Evolutionary conservation across 73 alveolate species (phyloP), one percentile per base, ranked within the genome.

Genomic region (Paramecium sonneborni): DNA sequence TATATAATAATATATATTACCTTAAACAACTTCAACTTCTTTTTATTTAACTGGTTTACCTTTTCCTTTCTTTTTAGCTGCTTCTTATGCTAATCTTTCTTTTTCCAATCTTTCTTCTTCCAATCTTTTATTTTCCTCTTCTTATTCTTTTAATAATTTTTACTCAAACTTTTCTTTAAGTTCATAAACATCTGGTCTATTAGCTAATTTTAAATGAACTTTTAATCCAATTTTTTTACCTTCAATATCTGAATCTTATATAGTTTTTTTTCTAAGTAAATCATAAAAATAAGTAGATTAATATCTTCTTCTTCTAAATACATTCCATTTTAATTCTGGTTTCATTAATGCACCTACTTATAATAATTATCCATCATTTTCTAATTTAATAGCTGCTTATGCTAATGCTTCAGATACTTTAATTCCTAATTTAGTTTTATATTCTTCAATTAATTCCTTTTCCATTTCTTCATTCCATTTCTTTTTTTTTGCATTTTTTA

Each of bases 391-490:
- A 24, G 90, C 90, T 44, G 55, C 76, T 43, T 79, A 32, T 23
- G 20, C 55, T 12, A 79, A 44, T 18, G 62, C 69, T 8, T 79
- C 74, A 9, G 69, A 8, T 6, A 79, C 55, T 43, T 7, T 89
- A 93, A 2, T 58, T 85, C 38, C 84, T 14, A 48, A 95, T 57
- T 82, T 72, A 7, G 37, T 72, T 76, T 74, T 85, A 43, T 94
- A 88, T 23, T 96, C 97, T 21, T 94, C 96, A 12, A 32, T 28
- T 39, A 94, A 94, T 58, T 92, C 88, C 20, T 68, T 76, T 62
- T 96, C 98, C 57, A 94, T 95, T 5, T 96, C 97, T 30, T 96
- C 98, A 76, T 96, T 96, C 96, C 96, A 94, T 57, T 96, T 96
- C 94, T 95, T 95, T 88, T 94, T 96, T 76, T 96, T 96, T 52